Evolutionary conservation across 768 basidiomycete species (phyloP), one percentile per base, ranked within the genome.

Genomic region (Lactarius sanguifluus): DNA sequence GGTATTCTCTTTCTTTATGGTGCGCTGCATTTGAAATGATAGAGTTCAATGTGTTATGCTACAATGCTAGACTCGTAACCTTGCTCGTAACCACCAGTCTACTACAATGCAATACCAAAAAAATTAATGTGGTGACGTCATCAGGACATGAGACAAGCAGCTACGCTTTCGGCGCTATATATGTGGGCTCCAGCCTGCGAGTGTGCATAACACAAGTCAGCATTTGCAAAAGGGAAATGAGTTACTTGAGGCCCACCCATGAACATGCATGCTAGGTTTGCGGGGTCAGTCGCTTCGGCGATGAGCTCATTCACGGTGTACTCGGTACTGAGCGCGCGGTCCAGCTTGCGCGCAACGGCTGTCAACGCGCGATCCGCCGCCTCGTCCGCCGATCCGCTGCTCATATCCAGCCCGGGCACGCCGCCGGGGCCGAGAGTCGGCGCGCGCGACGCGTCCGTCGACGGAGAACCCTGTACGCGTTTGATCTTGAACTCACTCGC

Each of bases 261-360:
- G 73, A 83, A 98, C 70, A 98, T 93, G n/a, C 81, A 83, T 3
- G 87, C 88, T 23, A 98, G 78, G 74, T 93, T 93, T 57, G 78
- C 79, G 2, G 79, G 74, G 72, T 96, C 92, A 28, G 88, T 92
- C 43, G 96, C 96, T 73, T 92, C 87, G 23, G 91, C 87, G 65
- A 98, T 89, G 47, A 98, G 84, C 75, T 93, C 89, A 78, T 96
- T 97, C 67, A 99, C 93, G 6, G 89, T 92, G 71, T 92, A 95
- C 75, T 96, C 92, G 30, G 96, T 91, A 72, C 93, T 96, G 68
- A 98, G 80, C 4, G 86, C 82, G 73, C 88, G 89, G 74, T 92
- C 87, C 50, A 99, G 81, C 76, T 98, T 98, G 62, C 86, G 81
- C 13, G 86, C 80, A 43, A 98, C 94, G 40, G 86, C 84, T 41